Evolutionary conservation across 257 asterid species (phyloP), one percentile per base, ranked within the genome.

Genomic region (Rehmannia glutinosa): DNA sequence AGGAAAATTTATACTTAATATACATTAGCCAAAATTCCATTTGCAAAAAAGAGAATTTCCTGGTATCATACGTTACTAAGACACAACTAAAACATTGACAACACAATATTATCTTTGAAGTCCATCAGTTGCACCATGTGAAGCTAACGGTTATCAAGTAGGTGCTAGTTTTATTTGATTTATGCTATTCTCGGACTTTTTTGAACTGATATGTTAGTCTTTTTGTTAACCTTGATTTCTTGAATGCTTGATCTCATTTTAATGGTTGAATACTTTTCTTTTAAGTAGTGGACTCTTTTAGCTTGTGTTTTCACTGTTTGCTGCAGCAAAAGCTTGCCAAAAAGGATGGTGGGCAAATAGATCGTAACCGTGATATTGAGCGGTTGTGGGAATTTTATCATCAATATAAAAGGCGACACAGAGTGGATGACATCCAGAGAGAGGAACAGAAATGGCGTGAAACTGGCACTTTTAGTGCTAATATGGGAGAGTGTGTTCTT

Each of bases 261-360:
- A 53, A 23, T 49, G 42, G 28, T 32, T 56, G 42, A 39, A 16
- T 23, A 38, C 19, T 5, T 46, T 13, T 56, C 41, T 76, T 23
- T 9, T 15, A 62, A 42, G 19, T 19, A 9, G 42, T 24, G 24
- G 3, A 49, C 8, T 42, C 42, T 62, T 58, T 66, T 15, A 66
- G 24, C 70, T 55, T 66, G 68, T 38, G 21, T 2, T 12, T 67
- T 69, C 50, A 66, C 38, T 68, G 58, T 73, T 50, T 53, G 24
- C 65, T 75, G 87, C 96, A 93, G 99, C 96, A 88, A 93, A 93
- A 90, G 75, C 88, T 90, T 62, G 97, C 97, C 66, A 83, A 84
- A 78, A 90, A 83, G 78, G 97, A 82, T 51, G 99, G 96, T 56
- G 84, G 82, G n/a, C 79, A 68, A 63, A 83, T 90, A 64, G 97